phyloP scores from a whole-genome alignment of 768 basidiomycete genomes.

The Pisolithus tinctorius region DNA sequence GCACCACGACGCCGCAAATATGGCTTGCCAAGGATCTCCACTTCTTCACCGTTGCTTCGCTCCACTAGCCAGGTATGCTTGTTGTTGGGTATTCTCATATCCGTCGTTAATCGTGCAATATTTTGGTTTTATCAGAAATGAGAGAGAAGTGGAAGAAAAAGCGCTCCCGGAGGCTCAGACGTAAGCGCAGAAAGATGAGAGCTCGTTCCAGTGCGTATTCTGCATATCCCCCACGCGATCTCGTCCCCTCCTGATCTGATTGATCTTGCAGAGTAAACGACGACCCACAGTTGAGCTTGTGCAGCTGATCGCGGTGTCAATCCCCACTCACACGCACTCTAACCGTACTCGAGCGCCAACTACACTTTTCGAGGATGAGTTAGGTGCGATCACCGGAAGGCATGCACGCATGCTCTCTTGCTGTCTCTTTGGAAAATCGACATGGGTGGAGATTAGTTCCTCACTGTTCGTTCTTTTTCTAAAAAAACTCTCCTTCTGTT shows the following conservation, averaged over 20 bases:
- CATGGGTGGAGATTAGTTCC: slow-evolving; percentile 11
- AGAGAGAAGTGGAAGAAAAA: slow-evolving; percentile 99
- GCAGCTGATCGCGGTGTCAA: slow-evolving; percentile 7
- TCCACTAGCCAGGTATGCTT: slow-evolving; percentile 21
- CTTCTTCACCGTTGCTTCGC: slow-evolving; percentile 25
- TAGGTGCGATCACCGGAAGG: slow-evolving; percentile 10
- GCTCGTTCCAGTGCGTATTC: slow-evolving; percentile 79
- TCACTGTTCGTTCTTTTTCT: not conserved
- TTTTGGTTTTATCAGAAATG: slow-evolving; percentile 46
- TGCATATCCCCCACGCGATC: not conserved
- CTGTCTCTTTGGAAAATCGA: slow-evolving; percentile 15
- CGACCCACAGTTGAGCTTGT: slow-evolving; percentile 22
- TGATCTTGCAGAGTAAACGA: slow-evolving; percentile 30
- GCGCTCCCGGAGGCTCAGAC: slow-evolving; percentile 85
- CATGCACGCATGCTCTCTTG: slow-evolving; percentile 21
- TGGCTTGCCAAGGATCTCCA: slow-evolving; percentile 9
- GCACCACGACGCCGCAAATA: slow-evolving; percentile 26
- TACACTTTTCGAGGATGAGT: slow-evolving; percentile 2
- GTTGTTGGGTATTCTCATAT: not conserved
- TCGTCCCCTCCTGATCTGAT: not conserved
- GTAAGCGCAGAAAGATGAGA: slow-evolving; percentile 95
- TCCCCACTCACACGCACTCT: not conserved
- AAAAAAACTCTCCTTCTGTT: slow-evolving; percentile 7
- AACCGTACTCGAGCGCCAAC: slow-evolving; percentile 1
- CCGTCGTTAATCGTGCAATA: not conserved